Base-by-base conservation (phyloP, 495 filamentous ascomycete species). In the Penicillium coprophilum region DNA sequence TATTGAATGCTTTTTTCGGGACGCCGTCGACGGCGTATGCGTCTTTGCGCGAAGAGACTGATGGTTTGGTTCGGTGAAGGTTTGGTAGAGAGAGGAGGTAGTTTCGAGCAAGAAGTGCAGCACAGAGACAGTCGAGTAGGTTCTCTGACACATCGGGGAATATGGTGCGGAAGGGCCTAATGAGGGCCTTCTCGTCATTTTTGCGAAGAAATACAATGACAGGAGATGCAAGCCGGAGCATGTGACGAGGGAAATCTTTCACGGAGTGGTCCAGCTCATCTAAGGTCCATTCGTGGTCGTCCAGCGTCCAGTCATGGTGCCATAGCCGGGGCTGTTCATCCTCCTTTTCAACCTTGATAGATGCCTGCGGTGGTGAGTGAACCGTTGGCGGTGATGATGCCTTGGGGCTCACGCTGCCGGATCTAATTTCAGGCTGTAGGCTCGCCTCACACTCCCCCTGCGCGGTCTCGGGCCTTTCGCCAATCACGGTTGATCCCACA, bases 51-150 rank as follows among this genome's bases (percentile, higher is more conserved):
- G 38, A 46, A 40, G 57, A 65, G 34, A 60, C 13, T 38, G 61
- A 58, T 41, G 46, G 61, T 63, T 56, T 69, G 21, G 59, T 63
- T 13, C 71, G 66, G 28, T 72, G 61, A 20, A 59, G 49, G 0
- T 59, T 61, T 27, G 70, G 62, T 28, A 76, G 55, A 0, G 74
- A 77, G 54, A 76, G 67, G 27, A 87, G 66, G 64, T 86, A 86
- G 58, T 87, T 87, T 53, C 81, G 82, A 0, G 82, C 84, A 19
- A 87, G 73, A 20, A 88, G 60, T 38, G 85, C 79, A 2, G 85
- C 84, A 54, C 86, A 87, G n/a, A 88, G 76, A 6, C 82, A 77
- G 45, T 86, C 81, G 28, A 84, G 79, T 5, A 85, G 66, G 51
- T 76, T 78, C 48, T 85, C 78, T 6, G 80, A 71, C 21, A 77